Evolutionary conservation across 228 moss, liverwort and hornwort genomes (phyloP).

Genomic region (Sphagnum magellanicum): DNA sequence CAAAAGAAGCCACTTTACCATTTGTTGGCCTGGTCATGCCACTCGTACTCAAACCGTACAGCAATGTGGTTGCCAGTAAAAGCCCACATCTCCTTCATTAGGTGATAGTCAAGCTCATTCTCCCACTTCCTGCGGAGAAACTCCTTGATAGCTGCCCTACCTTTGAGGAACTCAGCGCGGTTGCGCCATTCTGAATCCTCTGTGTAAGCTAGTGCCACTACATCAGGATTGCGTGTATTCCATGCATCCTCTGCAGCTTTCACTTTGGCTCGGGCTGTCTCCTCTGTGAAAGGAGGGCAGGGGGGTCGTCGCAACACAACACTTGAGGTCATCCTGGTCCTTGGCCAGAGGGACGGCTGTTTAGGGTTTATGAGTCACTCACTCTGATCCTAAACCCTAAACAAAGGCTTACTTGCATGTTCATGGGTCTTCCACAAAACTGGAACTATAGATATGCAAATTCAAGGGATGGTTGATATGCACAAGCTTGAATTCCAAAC

Average conservation of each 20-base stretch:
- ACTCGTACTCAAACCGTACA: slow-evolving; percentile 87
- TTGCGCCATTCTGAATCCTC: slow-evolving; percentile 90
- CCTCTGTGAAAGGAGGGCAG: slow-evolving; percentile 77
- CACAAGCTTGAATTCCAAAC: too few relatives aligned
- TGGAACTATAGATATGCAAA: too few relatives aligned
- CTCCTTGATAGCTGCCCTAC: slow-evolving; percentile 76
- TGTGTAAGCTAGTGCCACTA: slow-evolving; percentile 75
- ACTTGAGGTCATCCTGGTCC: too few relatives aligned
- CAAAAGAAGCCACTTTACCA: slow-evolving; percentile 24
- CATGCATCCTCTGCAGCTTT: slow-evolving; percentile 82
- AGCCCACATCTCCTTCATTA: slow-evolving; percentile 97
- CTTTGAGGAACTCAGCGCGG: slow-evolving; percentile 74
- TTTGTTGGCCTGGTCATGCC: slow-evolving; percentile 46
- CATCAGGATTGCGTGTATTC: slow-evolving; percentile 73
- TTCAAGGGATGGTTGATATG: too few relatives aligned
- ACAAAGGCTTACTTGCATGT: too few relatives aligned
- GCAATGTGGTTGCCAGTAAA: slow-evolving; percentile 81
- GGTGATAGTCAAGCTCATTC: slow-evolving; percentile 75
- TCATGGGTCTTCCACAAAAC: too few relatives aligned
- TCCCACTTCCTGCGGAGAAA: slow-evolving; percentile 79
- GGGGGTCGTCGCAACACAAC: slow-evolving; percentile 11
- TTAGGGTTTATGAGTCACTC: too few relatives aligned
- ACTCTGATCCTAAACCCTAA: too few relatives aligned
- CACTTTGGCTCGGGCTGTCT: slow-evolving; percentile 73
- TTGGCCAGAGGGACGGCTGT: too few relatives aligned